Base-by-base conservation (phyloP, 306 rosid genomes). In the Potentilla sterilis region DNA sequence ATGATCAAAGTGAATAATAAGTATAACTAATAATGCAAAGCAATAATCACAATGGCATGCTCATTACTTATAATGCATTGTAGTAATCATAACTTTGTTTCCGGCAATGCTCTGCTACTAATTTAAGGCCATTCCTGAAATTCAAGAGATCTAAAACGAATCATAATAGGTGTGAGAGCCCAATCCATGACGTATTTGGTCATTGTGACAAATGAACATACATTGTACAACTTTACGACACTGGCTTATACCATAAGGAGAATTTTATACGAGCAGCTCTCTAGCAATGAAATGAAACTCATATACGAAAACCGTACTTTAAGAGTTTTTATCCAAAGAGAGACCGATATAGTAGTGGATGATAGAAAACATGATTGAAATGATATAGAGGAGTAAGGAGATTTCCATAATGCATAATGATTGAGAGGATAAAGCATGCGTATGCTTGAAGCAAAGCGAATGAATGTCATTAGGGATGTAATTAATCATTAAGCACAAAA, bases 401-500 rank as follows among this genome's bases (percentile, higher is more conserved):
- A 41, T 73, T 14, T 8, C 18, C 28, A 42, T 51, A 1, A 14
- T 54, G 7, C 35, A 16, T 32, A 69, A 75, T 61, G 69, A 76
- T 69, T 51, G 76, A 40, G 76, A 40, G 41, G 37, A 35, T 11
- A 72, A 6, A 55, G 67, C 24, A 54, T 72, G 37, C 59, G 70
- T 70, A 67, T 55, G 74, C 49, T 71, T 55, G 46, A 81, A 76
- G 84, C 75, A 81, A 81, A 76, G 51, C 44, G 35, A 58, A 42
- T 69, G 72, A 69, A 65, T 41, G 35, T 62, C 54, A 63, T n/a
- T 75, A 58, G 16, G 67, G 11, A 69, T 71, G 58, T 75, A 44
- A 76, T 43, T 62, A 48, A 75, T 80, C 32, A 80, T 61, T 69
- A 49, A 38, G 37, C 38, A 3, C 2, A 55, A 44, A 74, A 34